Percentiles rank a stretch among this genome's conserved stretches.
Evolutionary conservation across 805 yeast genomes (phyloP).

Genomic region (Pichia nakasei): DNA sequence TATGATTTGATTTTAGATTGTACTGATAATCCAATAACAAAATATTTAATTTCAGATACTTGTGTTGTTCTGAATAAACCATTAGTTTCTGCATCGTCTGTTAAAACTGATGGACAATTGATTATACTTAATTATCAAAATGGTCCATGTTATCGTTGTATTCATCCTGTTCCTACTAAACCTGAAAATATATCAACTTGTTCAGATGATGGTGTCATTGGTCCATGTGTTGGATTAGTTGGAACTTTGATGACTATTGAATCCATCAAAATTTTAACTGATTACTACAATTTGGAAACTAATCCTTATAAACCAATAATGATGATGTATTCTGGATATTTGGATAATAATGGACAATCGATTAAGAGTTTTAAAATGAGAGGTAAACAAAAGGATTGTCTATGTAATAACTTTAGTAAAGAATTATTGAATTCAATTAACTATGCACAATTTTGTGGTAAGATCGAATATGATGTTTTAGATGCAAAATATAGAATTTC

Average conservation of each 20-base stretch:
- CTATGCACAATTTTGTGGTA: slow-evolving; percentile 73
- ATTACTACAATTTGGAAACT: slow-evolving; percentile 37
- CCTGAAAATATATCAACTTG: slow-evolving; percentile 78
- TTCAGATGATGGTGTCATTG: slow-evolving; percentile 88
- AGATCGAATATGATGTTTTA: slow-evolving; percentile 37
- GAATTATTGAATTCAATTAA: slow-evolving; percentile 41
- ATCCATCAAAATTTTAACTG: slow-evolving; percentile 63
- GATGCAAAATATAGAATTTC: slow-evolving; percentile 37
- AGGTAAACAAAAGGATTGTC: slow-evolving; percentile 48
- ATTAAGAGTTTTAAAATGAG: slow-evolving; percentile 77
- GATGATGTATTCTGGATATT: slow-evolving; percentile 54
- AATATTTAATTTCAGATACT: slow-evolving; percentile 82
- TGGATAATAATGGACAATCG: slow-evolving; percentile 41
- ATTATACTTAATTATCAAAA: slow-evolving; percentile 58
- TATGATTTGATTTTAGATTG: slow-evolving; percentile 86
- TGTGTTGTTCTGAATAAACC: slow-evolving; percentile 62
- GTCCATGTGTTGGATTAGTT: slow-evolving; percentile 91
- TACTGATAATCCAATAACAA: slow-evolving; percentile 83
- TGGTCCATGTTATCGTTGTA: slow-evolving; percentile 94
- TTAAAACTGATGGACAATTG: slow-evolving; percentile 86
- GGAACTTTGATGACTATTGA: slow-evolving; percentile 89
- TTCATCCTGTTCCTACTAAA: slow-evolving; percentile 85
- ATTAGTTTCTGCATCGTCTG: slow-evolving; percentile 85
- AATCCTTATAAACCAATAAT: slow-evolving; percentile 61
- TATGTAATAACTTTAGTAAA: slow-evolving; percentile 60